A percentile compares a stretch with the other conserved stretches of the same genome.
Evolutionary conservation across 768 basidiomycete species (phyloP).

Genomic region (Crucibulum laeve): DNA sequence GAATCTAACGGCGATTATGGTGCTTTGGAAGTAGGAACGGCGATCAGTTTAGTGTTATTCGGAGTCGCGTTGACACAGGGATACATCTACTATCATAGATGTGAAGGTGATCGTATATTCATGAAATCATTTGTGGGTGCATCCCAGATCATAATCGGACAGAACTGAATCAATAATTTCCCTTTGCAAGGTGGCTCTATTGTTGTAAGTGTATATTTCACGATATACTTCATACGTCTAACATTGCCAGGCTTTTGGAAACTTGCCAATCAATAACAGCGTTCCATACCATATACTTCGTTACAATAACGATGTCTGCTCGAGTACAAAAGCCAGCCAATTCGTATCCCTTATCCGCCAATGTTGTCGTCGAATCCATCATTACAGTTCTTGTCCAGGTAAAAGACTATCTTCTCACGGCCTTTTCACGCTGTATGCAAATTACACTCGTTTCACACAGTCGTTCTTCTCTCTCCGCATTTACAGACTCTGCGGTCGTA

Average conservation of each 20-base stretch:
- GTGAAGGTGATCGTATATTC: slow-evolving; percentile 4
- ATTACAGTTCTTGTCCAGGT: slow-evolving; percentile 17
- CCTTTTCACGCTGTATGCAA: neutral
- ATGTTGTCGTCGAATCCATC: slow-evolving; percentile 13
- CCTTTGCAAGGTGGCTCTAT: neutral
- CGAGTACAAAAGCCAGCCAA: slow-evolving; percentile 8
- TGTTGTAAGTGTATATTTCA: neutral
- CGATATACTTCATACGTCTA: neutral
- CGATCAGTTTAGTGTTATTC: slow-evolving; percentile 8
- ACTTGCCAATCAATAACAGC: slow-evolving; percentile 13
- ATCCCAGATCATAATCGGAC: too few relatives aligned
- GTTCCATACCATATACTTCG: slow-evolving; percentile 12
- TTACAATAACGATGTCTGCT: slow-evolving; percentile 11
- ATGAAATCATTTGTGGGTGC: slow-evolving; percentile 8
- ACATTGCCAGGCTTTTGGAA: slow-evolving; percentile 11
- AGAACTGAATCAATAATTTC: too few relatives aligned
- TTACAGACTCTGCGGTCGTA: slow-evolving; percentile 12
- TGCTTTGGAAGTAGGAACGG: slow-evolving; percentile 5
- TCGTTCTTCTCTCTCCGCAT: slow-evolving; percentile 19
- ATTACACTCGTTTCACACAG: neutral
- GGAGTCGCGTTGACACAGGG: slow-evolving; percentile 9
- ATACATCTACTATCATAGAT: slow-evolving; percentile 10
- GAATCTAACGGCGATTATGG: neutral
- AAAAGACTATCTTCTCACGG: too few relatives aligned
- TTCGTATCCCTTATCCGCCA: slow-evolving; percentile 15